Conservation (phyloP, 768 basidiomycete genomes). For the Lactarius evosmus region DNA sequence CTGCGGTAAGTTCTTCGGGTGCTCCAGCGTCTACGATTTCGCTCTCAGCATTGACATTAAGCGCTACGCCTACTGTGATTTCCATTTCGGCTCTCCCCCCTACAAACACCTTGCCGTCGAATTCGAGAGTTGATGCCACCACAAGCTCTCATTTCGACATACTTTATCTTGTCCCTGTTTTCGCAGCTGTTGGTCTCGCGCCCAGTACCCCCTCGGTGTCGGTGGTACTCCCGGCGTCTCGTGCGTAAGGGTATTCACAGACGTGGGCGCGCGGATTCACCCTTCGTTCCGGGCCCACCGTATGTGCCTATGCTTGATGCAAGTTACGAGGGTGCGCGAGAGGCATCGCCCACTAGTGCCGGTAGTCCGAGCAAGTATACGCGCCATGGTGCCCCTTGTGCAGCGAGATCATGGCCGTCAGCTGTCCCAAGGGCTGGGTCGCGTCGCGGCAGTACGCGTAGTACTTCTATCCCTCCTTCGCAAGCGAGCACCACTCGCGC, state of each 20-base stretch:
- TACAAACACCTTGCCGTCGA: conserved; percentile 20
- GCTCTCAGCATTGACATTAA: not conserved
- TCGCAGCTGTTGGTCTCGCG: conserved; percentile 31
- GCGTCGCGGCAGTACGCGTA: conserved; percentile 3
- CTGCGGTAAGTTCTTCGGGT: not conserved
- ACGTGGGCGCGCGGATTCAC: not conserved
- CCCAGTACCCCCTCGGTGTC: conserved; percentile 30
- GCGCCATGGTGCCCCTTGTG: conserved; percentile 16
- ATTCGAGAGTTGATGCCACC: conserved; percentile 13
- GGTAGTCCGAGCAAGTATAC: conserved; percentile 27
- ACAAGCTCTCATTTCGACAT: conserved; percentile 28
- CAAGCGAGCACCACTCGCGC: not conserved
- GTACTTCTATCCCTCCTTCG: not conserved
- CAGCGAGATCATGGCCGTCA: conserved; percentile 14
- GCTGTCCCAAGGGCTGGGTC: not conserved
- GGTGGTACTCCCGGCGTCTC: conserved; percentile 21
- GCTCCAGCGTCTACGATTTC: not conserved
- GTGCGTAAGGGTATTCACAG: conserved; percentile 8
- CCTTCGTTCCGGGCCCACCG: conserved; percentile 32
- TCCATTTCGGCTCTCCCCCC: conserved; percentile 33
- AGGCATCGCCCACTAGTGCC: not conserved
- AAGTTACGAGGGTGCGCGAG: not conserved
- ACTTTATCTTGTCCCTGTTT: conserved; percentile 34
- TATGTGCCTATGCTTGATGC: conserved; percentile 27
- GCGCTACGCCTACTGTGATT: conserved; percentile 13